These are phyloP conservation scores for Emmonsia crescens DNA, from an alignment of 2,329 filamentous ascomycete species.

Conservation along the genomic window DNA sequence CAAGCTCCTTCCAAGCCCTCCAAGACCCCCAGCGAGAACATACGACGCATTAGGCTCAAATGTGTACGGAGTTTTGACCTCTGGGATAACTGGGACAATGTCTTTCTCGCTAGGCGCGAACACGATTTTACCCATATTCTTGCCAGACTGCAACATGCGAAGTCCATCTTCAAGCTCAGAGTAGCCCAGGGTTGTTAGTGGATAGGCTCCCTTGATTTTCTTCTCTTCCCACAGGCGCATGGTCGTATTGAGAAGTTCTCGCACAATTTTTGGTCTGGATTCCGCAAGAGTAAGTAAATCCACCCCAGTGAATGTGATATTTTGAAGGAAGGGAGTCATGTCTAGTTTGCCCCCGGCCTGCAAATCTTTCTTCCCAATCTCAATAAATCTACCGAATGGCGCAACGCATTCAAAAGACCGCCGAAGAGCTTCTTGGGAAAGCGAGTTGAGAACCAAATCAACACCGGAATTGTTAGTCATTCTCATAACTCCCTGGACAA, in stretches of 20 bases:
- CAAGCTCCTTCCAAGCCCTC: conserved; percentile 18
- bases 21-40: conserved; percentile 16
- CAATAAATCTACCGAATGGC: conserved; percentile 15
- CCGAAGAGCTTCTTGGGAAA: conserved; percentile 13
- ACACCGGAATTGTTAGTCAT: conserved; percentile 15
- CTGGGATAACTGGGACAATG: conserved; percentile 12
- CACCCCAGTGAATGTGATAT: conserved; percentile 13
- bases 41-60: conserved; percentile 14
- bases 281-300: conserved; percentile 13
- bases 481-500: conserved; percentile 15
- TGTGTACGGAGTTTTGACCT: conserved; percentile 7
- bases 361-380: conserved; percentile 15
- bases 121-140: conserved; percentile 16
- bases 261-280: conserved; percentile 8
- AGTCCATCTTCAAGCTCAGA: conserved; percentile 13
- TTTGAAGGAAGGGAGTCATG: conserved; percentile 11
- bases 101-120: conserved; percentile 10
- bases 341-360: conserved; percentile 8
- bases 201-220: conserved; percentile 12
- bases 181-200: conserved; percentile 11
- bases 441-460: conserved; percentile 14
- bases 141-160: conserved; percentile 14
- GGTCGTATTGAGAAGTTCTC: conserved; percentile 8
- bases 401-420: conserved; percentile 13
- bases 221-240: conserved; percentile 12